These are phyloP conservation scores for Thelonectria rubi DNA, from an alignment of 2,329 filamentous ascomycete species.

Conservation along the genomic window DNA sequence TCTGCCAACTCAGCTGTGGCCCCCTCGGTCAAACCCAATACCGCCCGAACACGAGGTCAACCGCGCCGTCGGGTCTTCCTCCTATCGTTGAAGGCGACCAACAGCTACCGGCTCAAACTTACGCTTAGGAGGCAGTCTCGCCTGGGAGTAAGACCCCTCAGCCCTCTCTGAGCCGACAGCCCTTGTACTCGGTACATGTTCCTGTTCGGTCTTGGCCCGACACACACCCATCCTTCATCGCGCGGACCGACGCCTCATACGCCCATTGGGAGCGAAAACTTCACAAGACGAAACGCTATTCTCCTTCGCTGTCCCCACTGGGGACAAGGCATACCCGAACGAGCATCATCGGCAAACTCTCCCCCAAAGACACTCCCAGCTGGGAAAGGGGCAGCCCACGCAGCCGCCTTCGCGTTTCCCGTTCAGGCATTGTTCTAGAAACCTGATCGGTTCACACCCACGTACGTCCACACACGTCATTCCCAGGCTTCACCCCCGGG, in stretches of 20 bases:
- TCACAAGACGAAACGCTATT: conserved; percentile 29
- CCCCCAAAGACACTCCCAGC: conserved; percentile 6
- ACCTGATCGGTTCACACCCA: background rate
- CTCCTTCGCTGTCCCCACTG: conserved; percentile 9
- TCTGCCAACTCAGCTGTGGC: conserved; percentile 23
- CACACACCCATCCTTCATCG: conserved; percentile 20
- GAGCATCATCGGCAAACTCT: conserved; percentile 16
- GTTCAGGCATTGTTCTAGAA: conserved; percentile 41
- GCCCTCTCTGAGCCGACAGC: conserved; percentile 13
- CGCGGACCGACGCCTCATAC: conserved; percentile 18
- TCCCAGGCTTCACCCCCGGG: conserved; percentile 9
- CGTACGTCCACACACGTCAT: background rate
- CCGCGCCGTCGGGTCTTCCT: conserved; percentile 26
- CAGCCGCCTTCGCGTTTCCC: conserved; percentile 22
- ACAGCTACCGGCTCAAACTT: conserved; percentile 28
- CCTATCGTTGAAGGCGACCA: conserved; percentile 22
- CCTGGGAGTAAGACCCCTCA: conserved; percentile 4
- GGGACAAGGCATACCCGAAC: conserved; percentile 14
- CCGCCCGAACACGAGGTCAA: conserved; percentile 26
- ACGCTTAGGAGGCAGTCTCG: conserved; percentile 12
- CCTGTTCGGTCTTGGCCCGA: conserved; percentile 8
- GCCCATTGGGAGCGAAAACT: conserved; percentile 27
- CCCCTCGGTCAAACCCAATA: conserved; percentile 30
- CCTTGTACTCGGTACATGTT: conserved; percentile 37
- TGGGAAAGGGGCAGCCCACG: conserved; percentile 1